These are phyloP conservation scores for Cystofilobasidium capitatum DNA, from an alignment of 768 basidiomycete species.

Conservation along the genomic window DNA sequence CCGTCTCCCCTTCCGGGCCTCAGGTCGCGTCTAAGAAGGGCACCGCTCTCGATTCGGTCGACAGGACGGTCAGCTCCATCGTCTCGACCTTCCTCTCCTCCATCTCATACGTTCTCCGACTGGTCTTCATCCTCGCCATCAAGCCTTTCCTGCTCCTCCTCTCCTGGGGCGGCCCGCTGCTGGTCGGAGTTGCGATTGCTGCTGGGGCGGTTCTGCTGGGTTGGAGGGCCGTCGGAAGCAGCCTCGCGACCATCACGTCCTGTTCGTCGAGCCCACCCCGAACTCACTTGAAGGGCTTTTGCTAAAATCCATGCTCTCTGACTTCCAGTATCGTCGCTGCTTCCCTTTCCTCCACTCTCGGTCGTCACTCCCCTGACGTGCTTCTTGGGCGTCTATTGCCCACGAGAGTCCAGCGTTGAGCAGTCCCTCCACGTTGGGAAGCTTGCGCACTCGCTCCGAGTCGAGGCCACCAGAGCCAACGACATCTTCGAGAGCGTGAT, in stretches of 20 bases:
- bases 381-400: not conserved
- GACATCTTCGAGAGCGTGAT: conserved; percentile 32
- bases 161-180: not conserved
- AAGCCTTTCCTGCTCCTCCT: not conserved
- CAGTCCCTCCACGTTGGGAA: conserved; percentile 17
- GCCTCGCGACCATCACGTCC: not conserved
- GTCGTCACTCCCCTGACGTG: not conserved
- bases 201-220: not conserved
- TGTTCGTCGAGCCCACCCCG: not conserved
- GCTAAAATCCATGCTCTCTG: not conserved
- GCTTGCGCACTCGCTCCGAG: conserved; percentile 26
- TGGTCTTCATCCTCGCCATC: not conserved
- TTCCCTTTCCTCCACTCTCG: not conserved
- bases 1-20: too few relatives aligned
- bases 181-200: not conserved
- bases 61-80: not conserved
- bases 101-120: not conserved
- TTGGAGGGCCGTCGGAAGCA: not conserved
- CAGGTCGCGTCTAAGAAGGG: too few relatives aligned
- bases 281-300: too few relatives aligned
- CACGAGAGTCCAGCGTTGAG: not conserved
- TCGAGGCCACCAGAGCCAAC: conserved; percentile 30
- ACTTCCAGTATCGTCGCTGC: not conserved
- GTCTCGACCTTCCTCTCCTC: not conserved
- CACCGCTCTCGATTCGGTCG: not conserved